Evolutionary conservation across 2,329 filamentous ascomycete species (phyloP).

Genomic region (Emydomyces testavorans): DNA sequence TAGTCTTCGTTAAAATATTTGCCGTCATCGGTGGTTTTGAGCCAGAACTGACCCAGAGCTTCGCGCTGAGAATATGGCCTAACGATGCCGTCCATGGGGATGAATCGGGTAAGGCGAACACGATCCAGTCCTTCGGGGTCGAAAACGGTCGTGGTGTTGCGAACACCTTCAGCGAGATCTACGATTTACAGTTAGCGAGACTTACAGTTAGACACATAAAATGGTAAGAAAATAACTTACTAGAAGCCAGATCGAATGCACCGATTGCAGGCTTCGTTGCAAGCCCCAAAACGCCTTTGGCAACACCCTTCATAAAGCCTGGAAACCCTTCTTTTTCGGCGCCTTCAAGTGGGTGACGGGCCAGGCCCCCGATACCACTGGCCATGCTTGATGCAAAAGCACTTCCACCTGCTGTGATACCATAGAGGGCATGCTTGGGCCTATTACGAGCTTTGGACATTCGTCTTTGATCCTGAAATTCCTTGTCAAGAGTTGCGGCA

Average conservation of each 20-base stretch:
- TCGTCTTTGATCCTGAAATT: conserved; percentile 91
- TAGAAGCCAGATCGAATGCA: conserved; percentile 91
- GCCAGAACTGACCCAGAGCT: conserved; percentile 93
- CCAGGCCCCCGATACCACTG: conserved; percentile 84
- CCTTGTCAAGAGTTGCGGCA: conserved; percentile 91
- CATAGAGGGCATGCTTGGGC: conserved; percentile 93
- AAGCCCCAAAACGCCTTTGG: conserved; percentile 86
- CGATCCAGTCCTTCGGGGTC: conserved; percentile 89
- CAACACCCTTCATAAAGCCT: conserved; percentile 95
- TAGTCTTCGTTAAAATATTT: conserved; percentile 97
- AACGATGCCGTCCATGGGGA: conserved; percentile 84
- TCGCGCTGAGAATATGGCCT: conserved; percentile 90
- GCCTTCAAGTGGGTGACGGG: conserved; percentile 85
- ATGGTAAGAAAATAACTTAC: conserved; percentile 22
- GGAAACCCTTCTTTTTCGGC: conserved; percentile 89
- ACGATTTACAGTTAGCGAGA: conserved; percentile 13
- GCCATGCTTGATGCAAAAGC: conserved; percentile 87
- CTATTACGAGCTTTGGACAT: conserved; percentile 88
- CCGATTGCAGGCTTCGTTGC: conserved; percentile 95
- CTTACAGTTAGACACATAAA: not conserved
- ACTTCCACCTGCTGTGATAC: conserved; percentile 89
- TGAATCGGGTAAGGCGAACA: conserved; percentile 83
- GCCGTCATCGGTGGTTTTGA: conserved; percentile 94
- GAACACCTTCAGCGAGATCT: conserved; percentile 87
- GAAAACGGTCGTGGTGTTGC: conserved; percentile 97